These are phyloP conservation scores for Diplosphaera chodatii DNA, from an alignment of 139 green algal genomes.

Conservation along the genomic window DNA sequence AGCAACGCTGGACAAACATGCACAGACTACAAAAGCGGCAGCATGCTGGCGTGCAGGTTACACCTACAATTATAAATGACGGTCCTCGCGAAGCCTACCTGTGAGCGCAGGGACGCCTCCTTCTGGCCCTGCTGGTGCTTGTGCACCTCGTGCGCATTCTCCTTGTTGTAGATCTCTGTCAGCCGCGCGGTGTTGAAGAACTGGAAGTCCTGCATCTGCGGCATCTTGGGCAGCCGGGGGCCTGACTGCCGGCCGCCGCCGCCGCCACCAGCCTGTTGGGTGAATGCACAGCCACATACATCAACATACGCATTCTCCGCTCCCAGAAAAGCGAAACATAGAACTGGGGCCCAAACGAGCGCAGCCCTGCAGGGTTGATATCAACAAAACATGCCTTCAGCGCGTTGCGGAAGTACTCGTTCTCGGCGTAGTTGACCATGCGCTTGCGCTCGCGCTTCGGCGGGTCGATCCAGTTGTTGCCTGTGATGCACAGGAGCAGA, in stretches of 20 bases:
- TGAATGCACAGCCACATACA: too few species aligned
- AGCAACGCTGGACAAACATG: too few species aligned
- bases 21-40: too few species aligned
- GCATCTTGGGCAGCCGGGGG: slow-evolving; percentile 85
- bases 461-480: slow-evolving; percentile 91
- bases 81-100: too few species aligned
- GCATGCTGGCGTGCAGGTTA: too few species aligned
- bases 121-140: slow-evolving; percentile 47
- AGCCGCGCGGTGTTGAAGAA: slow-evolving; percentile 86
- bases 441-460: slow-evolving; percentile 93
- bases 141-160: slow-evolving; percentile 65
- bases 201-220: slow-evolving; percentile 91
- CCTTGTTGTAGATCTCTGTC: slow-evolving; percentile 87
- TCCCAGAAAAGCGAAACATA: too few species aligned
- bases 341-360: too few species aligned
- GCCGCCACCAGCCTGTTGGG: neutral
- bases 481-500: slow-evolving; percentile 9
- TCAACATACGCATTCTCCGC: too few species aligned
- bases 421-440: slow-evolving; percentile 83
- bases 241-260: slow-evolving; percentile 28
- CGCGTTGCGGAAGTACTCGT: slow-evolving; percentile 63
- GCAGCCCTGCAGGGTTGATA: too few species aligned
- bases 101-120: slow-evolving; percentile 30
- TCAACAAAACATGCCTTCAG: too few species aligned
- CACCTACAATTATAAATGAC: too few species aligned